Base-by-base conservation (phyloP, 441 rosid genomes). In the Bocquillonia castaneifolia region DNA sequence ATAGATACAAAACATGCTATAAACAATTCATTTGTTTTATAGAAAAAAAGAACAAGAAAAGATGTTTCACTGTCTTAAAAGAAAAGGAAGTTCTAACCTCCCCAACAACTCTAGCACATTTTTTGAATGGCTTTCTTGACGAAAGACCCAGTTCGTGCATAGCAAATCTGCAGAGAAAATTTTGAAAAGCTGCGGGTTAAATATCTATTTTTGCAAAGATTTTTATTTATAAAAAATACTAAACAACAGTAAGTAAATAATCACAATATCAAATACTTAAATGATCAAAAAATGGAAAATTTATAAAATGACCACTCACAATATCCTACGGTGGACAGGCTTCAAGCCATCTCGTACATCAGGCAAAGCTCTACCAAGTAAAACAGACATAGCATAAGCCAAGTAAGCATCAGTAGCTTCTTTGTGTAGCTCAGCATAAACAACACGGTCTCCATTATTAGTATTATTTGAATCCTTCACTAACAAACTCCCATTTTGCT, bases 101-200 rank as follows among this genome's bases (percentile, higher is more conserved):
- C 71, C 99, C 99, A 72, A 93, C 99, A 74, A 93, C 99, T 82
- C 99, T 83, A 48, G 99, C 99, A 81, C 96, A 91, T 79, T 93
- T 93, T 83, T 87, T 93, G 84, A 86, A 93, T 20, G 99, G 97
- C 68, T 87, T 93, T 57, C 82, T 85, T 0, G 97, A 93, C 22
- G 93, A 81, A 74, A 93, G 96, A 57, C 99, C 97, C 69, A 93
- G 76, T 72, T 91, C 96, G 76, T 89, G 96, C 99, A 93, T 91
- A 5, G 99, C 96, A 69, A 78, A 93, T 52, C 97, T 93, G 83
- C 53, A 79, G 53, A 20, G 57, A 63, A 72, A 58, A 70, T 63
- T 34, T 39, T 7, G n/a, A 59, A 18, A 48, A n/a, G 26, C 5
- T 45, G 40, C 15, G 4, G 14, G 9, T 50, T 28, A 62, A 9